Evolutionary conservation across 1,284 basidiomycete species (phyloP), one percentile per base, ranked within the genome.

Genomic region (Rhodofomes roseus): DNA sequence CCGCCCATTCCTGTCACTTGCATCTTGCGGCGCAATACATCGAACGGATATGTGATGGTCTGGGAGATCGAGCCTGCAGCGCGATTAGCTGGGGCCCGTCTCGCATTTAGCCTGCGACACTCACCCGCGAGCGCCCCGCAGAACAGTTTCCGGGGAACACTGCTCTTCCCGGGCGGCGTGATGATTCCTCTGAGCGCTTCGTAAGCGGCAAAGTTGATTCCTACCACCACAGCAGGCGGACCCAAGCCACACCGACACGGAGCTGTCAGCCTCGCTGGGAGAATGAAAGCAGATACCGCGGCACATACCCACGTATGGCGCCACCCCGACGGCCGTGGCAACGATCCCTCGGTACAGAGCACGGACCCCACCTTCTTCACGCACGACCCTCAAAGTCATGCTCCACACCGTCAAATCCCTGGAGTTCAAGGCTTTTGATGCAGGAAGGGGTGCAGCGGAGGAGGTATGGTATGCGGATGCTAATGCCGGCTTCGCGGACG

Each of bases 21-120:
- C 90, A 99, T 95, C 76, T 97, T 95, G 54, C 96, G 81, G 44
- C 96, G 81, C 56, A 98, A 75, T 1, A 98, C 94, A 72, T 99
- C 96, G 68, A 98, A 92, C 0, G 96, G 96, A 71, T 97, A 98
- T 7, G 96, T 98, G 67, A 98, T 76, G 37, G 95, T 94, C 73
- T 98, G 93, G 31, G 92, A 94, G 66, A 97, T 90, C 22, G 88
- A 85, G 25, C 91, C 90, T 86, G 70, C 22, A 22, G 44, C 34
- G 23, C 12, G 22, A 36, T 31, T 20, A 44, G 50, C n/a, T 11
- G 16, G 4, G 14, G 25, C n/a, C n/a, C n/a, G 25, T 29, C 34
- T 7, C 14, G 34, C 55, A 50, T 22, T 37, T 43, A 22, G 55
- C 27, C 18, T 22, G 20, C 9, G 14, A 36, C 46, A 73, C 81